Conservation (phyloP, 2,329 filamentous ascomycete species). For the Zymoseptoria crescenta region DNA sequence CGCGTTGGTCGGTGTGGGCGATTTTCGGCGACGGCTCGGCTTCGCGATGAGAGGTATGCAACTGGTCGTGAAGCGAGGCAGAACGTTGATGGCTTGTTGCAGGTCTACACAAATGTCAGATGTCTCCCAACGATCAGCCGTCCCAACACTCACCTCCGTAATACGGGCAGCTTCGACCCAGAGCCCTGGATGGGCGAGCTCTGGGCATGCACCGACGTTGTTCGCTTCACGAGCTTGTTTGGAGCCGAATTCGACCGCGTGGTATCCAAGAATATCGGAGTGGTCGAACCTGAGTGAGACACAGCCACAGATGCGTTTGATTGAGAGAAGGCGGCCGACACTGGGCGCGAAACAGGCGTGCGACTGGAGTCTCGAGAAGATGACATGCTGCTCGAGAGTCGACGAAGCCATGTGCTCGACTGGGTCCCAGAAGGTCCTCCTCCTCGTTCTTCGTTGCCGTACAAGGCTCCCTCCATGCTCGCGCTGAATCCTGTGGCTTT, state of each 20-base stretch:
- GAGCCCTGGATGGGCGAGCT: constrained; percentile 41
- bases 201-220: constrained; percentile 48
- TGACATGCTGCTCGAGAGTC: constrained; percentile 47
- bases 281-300: constrained; percentile 48
- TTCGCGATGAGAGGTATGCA: constrained; percentile 7
- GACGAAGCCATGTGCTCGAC: constrained; percentile 53
- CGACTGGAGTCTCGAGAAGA: constrained; percentile 27
- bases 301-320: constrained; percentile 47
- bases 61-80: constrained; percentile 51
- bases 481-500: constrained; percentile 7
- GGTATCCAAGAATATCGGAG: constrained; percentile 50
- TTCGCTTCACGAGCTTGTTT: constrained; percentile 73
- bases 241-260: constrained; percentile 43
- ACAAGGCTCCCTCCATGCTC: constrained; percentile 13
- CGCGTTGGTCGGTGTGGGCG: constrained; percentile 13
- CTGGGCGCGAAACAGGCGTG: constrained; percentile 55
- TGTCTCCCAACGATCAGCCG: not conserved
- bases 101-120: constrained; percentile 39
- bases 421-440: constrained; percentile 4
- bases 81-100: constrained; percentile 74
- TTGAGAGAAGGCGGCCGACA: constrained; percentile 54
- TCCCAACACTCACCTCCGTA: constrained; percentile 39
- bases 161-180: constrained; percentile 55
- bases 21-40: constrained; percentile 11
- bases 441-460: constrained; percentile 6